phyloP scores from a whole-genome alignment of 108 stramenopile species.

The Nitzschia putrida region DNA sequence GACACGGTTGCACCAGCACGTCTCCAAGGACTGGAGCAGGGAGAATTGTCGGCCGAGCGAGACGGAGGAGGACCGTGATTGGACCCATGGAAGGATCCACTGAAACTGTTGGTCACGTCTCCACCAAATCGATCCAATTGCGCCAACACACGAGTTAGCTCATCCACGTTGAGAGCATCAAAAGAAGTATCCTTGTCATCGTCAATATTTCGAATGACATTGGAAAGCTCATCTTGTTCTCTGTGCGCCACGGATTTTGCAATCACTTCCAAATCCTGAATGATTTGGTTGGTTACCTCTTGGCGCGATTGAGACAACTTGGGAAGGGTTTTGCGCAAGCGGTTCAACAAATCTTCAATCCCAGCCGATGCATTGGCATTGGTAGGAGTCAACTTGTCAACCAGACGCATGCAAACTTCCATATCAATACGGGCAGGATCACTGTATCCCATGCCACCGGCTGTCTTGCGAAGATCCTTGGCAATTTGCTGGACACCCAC shows the following conservation, averaged over 20 bases:
- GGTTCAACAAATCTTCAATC: conserved; percentile 11
- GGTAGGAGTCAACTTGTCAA: conserved; percentile 5
- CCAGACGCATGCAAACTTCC: conserved; percentile 5
- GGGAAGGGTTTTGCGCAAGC: neutral
- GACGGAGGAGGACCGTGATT: neutral
- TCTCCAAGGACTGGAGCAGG: neutral
- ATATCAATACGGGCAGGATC: conserved; percentile 8
- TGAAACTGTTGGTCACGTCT: neutral
- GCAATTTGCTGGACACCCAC: neutral
- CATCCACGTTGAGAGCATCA: conserved; percentile 5
- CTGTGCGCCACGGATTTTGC: neutral
- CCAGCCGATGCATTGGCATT: neutral
- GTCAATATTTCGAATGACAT: conserved; percentile 10
- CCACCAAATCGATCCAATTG: neutral
- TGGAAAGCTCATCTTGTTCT: conserved; percentile 3
- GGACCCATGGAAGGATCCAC: neutral
- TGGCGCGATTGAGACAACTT: neutral
- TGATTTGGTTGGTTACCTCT: no score
- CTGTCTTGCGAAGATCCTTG: neutral
- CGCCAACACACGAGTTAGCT: conserved; percentile 1
- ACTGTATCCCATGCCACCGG: neutral
- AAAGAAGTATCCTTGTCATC: neutral
- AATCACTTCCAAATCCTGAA: neutral
- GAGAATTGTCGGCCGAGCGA: neutral
- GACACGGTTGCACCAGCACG: neutral